phyloP scores from a whole-genome alignment of 2,329 filamentous ascomycete genomes.

The Neodidymelliopsis sp. region DNA sequence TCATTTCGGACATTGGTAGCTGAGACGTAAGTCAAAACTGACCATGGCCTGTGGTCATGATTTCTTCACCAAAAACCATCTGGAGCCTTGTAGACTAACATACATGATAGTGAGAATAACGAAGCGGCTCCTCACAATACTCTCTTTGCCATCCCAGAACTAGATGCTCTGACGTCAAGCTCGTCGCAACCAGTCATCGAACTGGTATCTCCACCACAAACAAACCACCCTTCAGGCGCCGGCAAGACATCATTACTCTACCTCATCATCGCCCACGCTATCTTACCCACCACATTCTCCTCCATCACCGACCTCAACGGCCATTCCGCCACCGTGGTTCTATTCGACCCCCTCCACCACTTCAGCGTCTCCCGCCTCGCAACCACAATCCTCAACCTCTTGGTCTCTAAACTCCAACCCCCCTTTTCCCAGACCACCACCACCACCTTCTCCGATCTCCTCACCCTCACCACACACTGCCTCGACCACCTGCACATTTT shows the following conservation, averaged over 20 bases:
- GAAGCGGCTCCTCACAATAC: background rate
- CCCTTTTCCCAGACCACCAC: background rate
- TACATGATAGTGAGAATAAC: background rate
- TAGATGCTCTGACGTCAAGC: conserved; percentile 52
- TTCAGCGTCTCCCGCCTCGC: conserved; percentile 61
- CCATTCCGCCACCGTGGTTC: conserved; percentile 54
- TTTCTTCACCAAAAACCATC: too few species aligned
- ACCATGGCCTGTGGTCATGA: too few species aligned
- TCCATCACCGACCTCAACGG: conserved; percentile 49
- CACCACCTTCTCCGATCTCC: background rate
- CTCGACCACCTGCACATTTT: conserved; percentile 67
- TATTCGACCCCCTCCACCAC: conserved; percentile 64
- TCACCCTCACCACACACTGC: conserved; percentile 45
- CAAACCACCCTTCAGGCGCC: conserved; percentile 51
- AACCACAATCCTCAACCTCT: conserved; percentile 40
- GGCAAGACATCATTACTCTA: conserved; percentile 69
- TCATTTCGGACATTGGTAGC: conserved; percentile 42
- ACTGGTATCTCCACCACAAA: conserved; percentile 56
- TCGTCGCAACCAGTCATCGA: conserved; percentile 53
- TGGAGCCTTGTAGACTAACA: too few species aligned
- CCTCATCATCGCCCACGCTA: conserved; percentile 59
- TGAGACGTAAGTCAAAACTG: background rate
- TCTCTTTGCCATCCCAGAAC: conserved; percentile 53
- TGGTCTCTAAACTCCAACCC: conserved; percentile 9
- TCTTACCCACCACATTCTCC: conserved; percentile 54